Evolutionary conservation across 2,329 filamentous ascomycete genomes (phyloP).

Genomic region (Seiridium unicorne): DNA sequence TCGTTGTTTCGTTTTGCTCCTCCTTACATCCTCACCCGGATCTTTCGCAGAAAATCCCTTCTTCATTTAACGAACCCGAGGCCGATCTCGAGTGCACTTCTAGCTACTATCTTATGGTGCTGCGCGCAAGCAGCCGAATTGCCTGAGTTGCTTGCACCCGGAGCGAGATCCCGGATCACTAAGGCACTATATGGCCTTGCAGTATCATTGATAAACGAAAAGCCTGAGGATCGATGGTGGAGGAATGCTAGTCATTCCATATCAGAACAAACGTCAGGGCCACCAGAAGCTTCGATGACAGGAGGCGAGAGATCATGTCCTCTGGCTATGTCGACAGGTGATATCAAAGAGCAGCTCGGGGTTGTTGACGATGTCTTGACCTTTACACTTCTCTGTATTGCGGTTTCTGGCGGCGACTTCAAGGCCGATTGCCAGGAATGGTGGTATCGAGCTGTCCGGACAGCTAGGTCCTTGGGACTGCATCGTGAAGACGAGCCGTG

Average conservation of each 20-base stretch:
- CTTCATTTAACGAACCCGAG: not conserved
- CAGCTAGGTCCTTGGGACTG: not conserved
- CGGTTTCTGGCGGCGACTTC: not conserved
- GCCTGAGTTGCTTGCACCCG: not conserved
- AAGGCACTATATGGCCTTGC: not conserved
- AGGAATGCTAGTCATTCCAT: not conserved
- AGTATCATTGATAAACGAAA: not conserved
- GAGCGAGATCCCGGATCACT: not conserved
- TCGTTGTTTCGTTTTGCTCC: not conserved
- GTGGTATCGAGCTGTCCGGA: not conserved
- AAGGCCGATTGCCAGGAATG: not conserved
- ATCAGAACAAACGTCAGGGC: not conserved
- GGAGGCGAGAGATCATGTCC: not conserved
- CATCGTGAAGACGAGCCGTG: not conserved
- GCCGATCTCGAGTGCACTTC: not conserved
- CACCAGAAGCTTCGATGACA: not conserved
- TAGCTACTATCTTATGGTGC: not conserved
- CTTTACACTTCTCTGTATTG: not conserved
- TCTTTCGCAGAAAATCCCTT: not conserved
- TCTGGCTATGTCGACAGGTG: not conserved
- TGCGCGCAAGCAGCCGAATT: not conserved
- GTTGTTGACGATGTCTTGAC: not conserved
- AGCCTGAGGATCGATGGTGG: not conserved
- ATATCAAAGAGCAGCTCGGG: not conserved
- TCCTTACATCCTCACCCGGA: not conserved